Evolutionary conservation across 805 yeast species (phyloP).

Genomic region (Ogataea zsoltii): DNA sequence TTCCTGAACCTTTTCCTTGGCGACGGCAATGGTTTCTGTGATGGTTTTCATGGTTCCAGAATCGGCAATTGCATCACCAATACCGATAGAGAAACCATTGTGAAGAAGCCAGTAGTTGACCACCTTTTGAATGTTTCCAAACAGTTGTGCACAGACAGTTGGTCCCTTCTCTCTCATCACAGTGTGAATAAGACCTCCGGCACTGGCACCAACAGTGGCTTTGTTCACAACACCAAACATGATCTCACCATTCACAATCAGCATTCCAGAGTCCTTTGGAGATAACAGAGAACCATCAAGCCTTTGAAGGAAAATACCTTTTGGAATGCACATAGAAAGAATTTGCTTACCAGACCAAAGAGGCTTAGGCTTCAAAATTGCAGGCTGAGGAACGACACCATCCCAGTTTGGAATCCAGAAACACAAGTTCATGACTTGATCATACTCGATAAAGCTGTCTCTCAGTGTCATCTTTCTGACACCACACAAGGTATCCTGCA

Average conservation of each 20-base stretch:
- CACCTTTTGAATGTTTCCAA: slow-evolving; percentile 91
- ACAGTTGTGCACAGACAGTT: slow-evolving; percentile 80
- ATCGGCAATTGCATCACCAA: slow-evolving; percentile 99
- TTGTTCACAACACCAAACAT: slow-evolving; percentile 98
- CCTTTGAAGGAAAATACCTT: slow-evolving; percentile 92
- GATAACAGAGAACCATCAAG: slow-evolving; percentile 85
- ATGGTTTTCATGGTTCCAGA: slow-evolving; percentile 92
- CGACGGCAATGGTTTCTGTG: slow-evolving; percentile 89
- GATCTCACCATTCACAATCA: slow-evolving; percentile 91
- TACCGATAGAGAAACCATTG: slow-evolving; percentile 97
- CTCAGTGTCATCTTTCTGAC: slow-evolving; percentile 91
- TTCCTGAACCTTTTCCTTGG: slow-evolving; percentile 92
- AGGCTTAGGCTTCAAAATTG: slow-evolving; percentile 90
- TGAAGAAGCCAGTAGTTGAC: slow-evolving; percentile 96
- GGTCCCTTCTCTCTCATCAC: slow-evolving; percentile 98
- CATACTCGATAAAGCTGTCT: slow-evolving; percentile 85
- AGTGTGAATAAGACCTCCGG: slow-evolving; percentile 96
- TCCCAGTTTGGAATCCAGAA: slow-evolving; percentile 99
- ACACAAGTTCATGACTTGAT: slow-evolving; percentile 92
- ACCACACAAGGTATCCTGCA: slow-evolving; percentile 98
- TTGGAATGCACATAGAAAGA: slow-evolving; percentile 88
- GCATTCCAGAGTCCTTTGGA: slow-evolving; percentile 95
- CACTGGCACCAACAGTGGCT: slow-evolving; percentile 97
- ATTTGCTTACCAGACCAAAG: slow-evolving; percentile 98
- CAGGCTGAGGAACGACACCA: slow-evolving; percentile 96